Base-by-base conservation (phyloP, 2,329 filamentous ascomycete species). In the Lanzia echinophila region DNA sequence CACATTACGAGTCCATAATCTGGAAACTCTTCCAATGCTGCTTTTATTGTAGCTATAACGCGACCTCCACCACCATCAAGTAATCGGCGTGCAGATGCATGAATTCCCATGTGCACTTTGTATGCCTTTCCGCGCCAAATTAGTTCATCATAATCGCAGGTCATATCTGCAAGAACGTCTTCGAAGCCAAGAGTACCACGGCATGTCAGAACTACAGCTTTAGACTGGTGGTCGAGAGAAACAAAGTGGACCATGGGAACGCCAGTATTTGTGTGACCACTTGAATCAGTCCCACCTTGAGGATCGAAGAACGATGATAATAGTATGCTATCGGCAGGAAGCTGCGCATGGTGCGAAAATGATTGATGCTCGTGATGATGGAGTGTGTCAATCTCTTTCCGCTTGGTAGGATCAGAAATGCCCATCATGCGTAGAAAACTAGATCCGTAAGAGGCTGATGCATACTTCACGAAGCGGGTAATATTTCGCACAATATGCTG, bases 401-500 rank as follows among this genome's bases (percentile, higher is more conserved):
- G 39, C 15, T 20, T 22, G 8, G 17, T 76, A 72, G 66, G 77
- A 69, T 44, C 79, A 68, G 58, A 78, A 77, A 86, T 83, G 2
- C 82, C 82, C 71, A 86, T 75, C 20, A 84, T 72, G 52, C 79
- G 78, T 46, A 86, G 72, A 56, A 86, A 86, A 44, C 76, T 76
- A 0, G 80, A 81, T 0, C 83, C 83, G 54, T 87, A 86, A 0
- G 81, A 81, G 1, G 83, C 83, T 1, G 83, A 85, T 1, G 83
- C 82, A 62, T 84, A 86, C 3, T 80, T 76, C 71, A 86, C 83
- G 57, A 84, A 86, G 34, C 83, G 74, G 2, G 78, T 78, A 22
- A 86, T 79, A 62, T 84, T 86, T 32, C 76, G 73, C 10, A 85
- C 70, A 7, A 86, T 71, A 59, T 84, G 82, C 32, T 75, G 75